These are phyloP conservation scores for Dorcoceras hygrometricum DNA, from an alignment of 257 asterid genomes.

Conservation along the genomic window DNA sequence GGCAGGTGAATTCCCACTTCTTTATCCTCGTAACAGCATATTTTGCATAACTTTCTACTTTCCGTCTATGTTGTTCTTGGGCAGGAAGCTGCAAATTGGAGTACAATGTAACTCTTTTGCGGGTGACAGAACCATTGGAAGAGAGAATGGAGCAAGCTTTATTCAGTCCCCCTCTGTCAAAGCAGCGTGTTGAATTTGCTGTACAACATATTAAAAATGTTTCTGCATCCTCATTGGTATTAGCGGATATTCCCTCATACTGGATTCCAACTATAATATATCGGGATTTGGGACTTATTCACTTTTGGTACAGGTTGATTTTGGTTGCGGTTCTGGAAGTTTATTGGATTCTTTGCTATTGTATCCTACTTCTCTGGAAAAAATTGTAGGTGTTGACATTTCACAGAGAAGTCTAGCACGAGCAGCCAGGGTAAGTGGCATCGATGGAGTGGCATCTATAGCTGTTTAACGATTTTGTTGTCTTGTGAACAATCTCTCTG, in stretches of 20 bases:
- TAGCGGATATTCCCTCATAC: constrained; percentile 14
- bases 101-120: constrained; percentile 55
- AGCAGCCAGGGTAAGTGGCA: constrained; percentile 79
- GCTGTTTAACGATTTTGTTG: constrained; percentile 2
- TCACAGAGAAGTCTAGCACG: constrained; percentile 69
- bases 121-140: constrained; percentile 79
- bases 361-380: constrained; percentile 75
- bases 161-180: constrained; percentile 84
- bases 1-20: not conserved
- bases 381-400: constrained; percentile 82
- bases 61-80: constrained; percentile 3
- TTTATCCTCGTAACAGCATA: constrained; percentile 3
- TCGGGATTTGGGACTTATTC: constrained; percentile 25
- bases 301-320: constrained; percentile 67
- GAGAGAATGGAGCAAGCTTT: constrained; percentile 96
- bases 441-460: constrained; percentile 1
- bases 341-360: constrained; percentile 76
- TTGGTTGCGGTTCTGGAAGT: constrained; percentile 99
- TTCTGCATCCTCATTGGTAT: constrained; percentile 72
- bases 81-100: constrained; percentile 67
- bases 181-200: constrained; percentile 91
- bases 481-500: not conserved
- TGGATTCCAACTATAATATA: constrained; percentile 18
- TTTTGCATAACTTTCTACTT: not conserved
- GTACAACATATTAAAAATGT: constrained; percentile 67